Conservation (phyloP, 164 flowering plant species). For the Aristolochia fimbriata region DNA sequence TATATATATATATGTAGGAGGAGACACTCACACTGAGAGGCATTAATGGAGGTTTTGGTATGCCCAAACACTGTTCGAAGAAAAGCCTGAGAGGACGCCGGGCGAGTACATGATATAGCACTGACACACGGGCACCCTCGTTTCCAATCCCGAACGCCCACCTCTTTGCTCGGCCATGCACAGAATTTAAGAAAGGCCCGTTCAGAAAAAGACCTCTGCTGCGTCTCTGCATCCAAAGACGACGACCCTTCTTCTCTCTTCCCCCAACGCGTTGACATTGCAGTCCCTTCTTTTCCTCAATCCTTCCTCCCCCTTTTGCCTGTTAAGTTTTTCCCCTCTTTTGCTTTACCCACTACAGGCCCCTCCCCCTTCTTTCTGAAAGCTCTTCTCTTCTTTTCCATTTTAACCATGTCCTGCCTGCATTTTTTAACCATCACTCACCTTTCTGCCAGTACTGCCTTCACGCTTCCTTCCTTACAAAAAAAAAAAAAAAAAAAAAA, state of each 20-base stretch:
- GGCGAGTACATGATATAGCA: too few species aligned
- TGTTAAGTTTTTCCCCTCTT: conserved; percentile 27
- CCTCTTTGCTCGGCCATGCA: conserved; percentile 22
- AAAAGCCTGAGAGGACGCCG: too few species aligned
- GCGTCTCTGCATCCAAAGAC: not conserved
- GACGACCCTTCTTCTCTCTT: not conserved
- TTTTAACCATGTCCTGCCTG: too few species aligned
- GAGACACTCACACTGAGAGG: too few species aligned
- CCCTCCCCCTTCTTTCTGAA: too few species aligned
- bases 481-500: too few species aligned
- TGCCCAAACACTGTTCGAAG: not conserved
- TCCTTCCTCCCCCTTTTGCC: conserved; percentile 28
- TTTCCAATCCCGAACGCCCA: not conserved
- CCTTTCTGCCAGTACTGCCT: too few species aligned
- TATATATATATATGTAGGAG: not conserved
- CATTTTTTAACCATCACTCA: too few species aligned
- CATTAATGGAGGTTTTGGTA: not conserved
- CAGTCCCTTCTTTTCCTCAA: not conserved
- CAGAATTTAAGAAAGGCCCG: conserved; percentile 37
- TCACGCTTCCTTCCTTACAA: too few species aligned
- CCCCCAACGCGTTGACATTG: not conserved
- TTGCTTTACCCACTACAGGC: not conserved
- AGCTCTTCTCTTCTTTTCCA: too few species aligned
- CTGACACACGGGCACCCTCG: not conserved
- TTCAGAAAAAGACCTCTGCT: not conserved